Evolutionary conservation across 257 asterid species (phyloP).

Genomic region (Fraxinus cuspidata): DNA sequence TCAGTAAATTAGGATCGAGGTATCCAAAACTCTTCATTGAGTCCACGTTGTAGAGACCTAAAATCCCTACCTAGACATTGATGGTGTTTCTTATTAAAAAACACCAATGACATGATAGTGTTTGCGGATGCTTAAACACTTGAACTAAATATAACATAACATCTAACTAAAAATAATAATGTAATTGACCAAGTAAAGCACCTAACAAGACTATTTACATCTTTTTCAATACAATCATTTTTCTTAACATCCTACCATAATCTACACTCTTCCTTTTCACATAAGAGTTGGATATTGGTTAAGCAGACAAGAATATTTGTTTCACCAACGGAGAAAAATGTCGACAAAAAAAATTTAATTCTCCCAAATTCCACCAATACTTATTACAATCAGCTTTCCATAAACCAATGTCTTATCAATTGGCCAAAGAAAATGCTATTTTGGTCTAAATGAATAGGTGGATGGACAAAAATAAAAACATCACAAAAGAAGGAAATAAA

Average conservation of each 20-base stretch:
- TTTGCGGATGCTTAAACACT: neutral
- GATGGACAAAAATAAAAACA: constrained; percentile 29
- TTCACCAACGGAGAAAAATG: constrained; percentile 27
- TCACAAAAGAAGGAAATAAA: constrained; percentile 31
- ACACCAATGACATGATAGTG: too few relatives aligned
- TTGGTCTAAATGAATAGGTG: constrained; percentile 24
- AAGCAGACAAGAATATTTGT: constrained; percentile 25
- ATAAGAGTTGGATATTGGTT: neutral
- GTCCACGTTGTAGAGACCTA: too few relatives aligned
- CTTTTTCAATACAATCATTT: neutral
- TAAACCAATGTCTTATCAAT: constrained; percentile 43
- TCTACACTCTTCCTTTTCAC: neutral
- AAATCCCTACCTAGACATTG: too few relatives aligned
- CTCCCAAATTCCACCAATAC: constrained; percentile 40
- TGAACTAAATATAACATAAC: neutral
- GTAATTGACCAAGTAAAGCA: neutral
- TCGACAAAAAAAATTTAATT: constrained; percentile 29
- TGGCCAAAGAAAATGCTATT: constrained; percentile 34
- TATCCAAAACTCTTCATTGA: too few relatives aligned
- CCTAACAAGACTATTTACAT: neutral
- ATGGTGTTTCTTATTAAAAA: too few relatives aligned
- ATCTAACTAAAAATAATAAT: neutral
- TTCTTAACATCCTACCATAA: neutral
- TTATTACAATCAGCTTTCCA: constrained; percentile 35
- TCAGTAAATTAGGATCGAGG: too few relatives aligned